Conservation (phyloP, 73 alveolate genomes). For the Tetrahymena thermophila region DNA sequence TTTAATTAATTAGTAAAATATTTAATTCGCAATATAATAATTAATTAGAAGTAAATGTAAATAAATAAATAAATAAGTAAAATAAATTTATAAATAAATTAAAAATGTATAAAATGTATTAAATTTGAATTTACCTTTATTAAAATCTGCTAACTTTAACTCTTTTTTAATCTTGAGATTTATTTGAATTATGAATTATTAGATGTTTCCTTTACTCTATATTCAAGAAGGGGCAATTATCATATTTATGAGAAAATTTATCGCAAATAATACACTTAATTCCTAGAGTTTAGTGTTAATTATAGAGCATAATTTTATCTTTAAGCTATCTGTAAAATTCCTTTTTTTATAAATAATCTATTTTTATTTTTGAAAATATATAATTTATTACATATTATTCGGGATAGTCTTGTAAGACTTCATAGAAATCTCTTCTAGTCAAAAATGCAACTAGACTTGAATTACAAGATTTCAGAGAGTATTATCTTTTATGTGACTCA, state of each 20-base stretch:
- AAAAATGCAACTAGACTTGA: background rate
- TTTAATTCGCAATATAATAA: too few species aligned
- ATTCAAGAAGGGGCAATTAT: background rate
- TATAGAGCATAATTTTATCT: background rate
- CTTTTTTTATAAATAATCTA: background rate
- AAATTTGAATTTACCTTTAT: background rate
- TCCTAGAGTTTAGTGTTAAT: background rate
- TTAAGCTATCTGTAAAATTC: background rate
- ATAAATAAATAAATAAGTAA: too few species aligned
- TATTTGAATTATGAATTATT: background rate
- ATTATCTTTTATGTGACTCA: background rate
- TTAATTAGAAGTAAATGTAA: too few species aligned
- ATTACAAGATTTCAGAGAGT: background rate
- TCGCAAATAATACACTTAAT: background rate
- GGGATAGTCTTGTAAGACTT: background rate
- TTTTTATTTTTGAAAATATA: background rate
- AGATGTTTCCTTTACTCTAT: background rate
- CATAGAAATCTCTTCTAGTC: background rate
- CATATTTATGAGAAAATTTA: background rate
- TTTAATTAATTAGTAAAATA: background rate
- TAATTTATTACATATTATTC: background rate
- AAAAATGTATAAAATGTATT: background rate
- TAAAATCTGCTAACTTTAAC: background rate
- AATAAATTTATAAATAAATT: too few species aligned
- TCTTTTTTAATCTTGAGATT: background rate